Conservation (phyloP, 805 yeast genomes). For the Saccharomycopsis guyanensis region DNA sequence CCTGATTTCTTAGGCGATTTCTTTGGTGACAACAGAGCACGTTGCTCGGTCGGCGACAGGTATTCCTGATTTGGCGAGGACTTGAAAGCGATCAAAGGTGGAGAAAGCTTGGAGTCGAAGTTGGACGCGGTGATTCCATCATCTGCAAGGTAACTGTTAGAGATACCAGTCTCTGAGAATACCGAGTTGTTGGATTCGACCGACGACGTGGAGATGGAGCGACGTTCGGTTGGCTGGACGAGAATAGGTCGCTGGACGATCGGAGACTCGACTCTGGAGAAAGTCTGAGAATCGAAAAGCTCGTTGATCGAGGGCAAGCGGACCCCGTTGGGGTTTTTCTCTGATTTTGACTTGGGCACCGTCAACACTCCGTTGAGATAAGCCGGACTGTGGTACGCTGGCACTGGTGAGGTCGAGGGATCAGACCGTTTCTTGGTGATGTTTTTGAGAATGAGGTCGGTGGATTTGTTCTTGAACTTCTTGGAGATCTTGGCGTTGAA, state of each 20-base stretch:
- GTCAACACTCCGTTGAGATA: conserved; percentile 11
- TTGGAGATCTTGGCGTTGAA: conserved; percentile 28
- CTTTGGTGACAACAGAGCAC: conserved; percentile 20
- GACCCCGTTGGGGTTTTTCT: not conserved
- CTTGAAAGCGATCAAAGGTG: conserved; percentile 15
- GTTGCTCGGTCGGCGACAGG: not conserved
- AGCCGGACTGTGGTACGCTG: conserved; percentile 12
- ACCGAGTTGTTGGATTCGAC: conserved; percentile 18
- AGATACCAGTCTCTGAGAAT: conserved; percentile 9
- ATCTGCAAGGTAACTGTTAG: conserved; percentile 4
- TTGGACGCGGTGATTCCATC: conserved; percentile 4
- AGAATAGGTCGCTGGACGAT: conserved; percentile 1
- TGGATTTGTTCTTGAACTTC: conserved; percentile 21
- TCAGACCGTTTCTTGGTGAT: conserved; percentile 13
- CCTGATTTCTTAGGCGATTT: conserved; percentile 17
- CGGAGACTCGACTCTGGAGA: conserved; percentile 1
- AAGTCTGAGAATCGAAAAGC: conserved; percentile 11
- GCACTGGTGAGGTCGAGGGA: conserved; percentile 18
- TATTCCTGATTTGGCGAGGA: not conserved
- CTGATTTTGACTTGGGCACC: conserved; percentile 3
- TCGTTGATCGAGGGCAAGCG: conserved; percentile 19
- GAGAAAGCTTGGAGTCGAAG: conserved; percentile 4
- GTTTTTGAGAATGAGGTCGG: conserved; percentile 22
- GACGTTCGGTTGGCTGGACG: conserved; percentile 1
- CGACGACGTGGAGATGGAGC: conserved; percentile 15